These are phyloP conservation scores for Ganoderma boninense DNA, from an alignment of 1,284 basidiomycete genomes.

Conservation along the genomic window DNA sequence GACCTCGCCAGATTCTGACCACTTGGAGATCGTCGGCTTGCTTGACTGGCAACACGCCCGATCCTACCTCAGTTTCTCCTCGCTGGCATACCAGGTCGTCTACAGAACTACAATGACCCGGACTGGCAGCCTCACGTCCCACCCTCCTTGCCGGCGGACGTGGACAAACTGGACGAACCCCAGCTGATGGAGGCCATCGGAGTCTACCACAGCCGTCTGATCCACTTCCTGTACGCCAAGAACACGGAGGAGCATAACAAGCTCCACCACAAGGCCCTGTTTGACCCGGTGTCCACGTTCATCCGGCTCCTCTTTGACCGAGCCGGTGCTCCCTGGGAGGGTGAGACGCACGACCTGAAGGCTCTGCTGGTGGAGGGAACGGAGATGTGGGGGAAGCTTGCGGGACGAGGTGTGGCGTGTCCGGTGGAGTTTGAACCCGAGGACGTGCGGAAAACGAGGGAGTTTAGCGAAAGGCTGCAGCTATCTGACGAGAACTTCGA, in stretches of 20 bases:
- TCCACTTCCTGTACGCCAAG: slow-evolving; percentile 55
- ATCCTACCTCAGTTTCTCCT: slow-evolving; percentile 58
- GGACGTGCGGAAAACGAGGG: slow-evolving; percentile 50
- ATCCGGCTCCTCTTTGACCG: slow-evolving; percentile 49
- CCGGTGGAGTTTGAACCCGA: slow-evolving; percentile 53
- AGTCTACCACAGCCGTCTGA: slow-evolving; percentile 50
- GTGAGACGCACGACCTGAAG: slow-evolving; percentile 53
- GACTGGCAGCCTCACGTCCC: slow-evolving; percentile 45
- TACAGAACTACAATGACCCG: slow-evolving; percentile 56
- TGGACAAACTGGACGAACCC: slow-evolving; percentile 43
- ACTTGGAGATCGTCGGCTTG: slow-evolving; percentile 43
- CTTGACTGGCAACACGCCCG: slow-evolving; percentile 56
- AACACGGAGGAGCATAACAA: slow-evolving; percentile 52
- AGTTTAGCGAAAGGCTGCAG: slow-evolving; percentile 42
- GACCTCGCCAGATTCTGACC: slow-evolving; percentile 40
- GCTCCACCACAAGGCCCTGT: slow-evolving; percentile 46
- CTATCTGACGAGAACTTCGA: slow-evolving; percentile 44
- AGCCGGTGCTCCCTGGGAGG: slow-evolving; percentile 54
- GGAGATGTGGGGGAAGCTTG: slow-evolving; percentile 48
- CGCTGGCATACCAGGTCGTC: slow-evolving; percentile 49
- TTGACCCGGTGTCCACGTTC: slow-evolving; percentile 45
- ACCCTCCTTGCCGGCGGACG: slow-evolving; percentile 50
- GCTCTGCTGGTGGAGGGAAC: slow-evolving; percentile 48
- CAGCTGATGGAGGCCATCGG: slow-evolving; percentile 41
- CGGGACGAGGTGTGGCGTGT: slow-evolving; percentile 48